These are phyloP conservation scores for Tylopilus sp. DNA, from an alignment of 768 basidiomycete species.

Conservation along the genomic window DNA sequence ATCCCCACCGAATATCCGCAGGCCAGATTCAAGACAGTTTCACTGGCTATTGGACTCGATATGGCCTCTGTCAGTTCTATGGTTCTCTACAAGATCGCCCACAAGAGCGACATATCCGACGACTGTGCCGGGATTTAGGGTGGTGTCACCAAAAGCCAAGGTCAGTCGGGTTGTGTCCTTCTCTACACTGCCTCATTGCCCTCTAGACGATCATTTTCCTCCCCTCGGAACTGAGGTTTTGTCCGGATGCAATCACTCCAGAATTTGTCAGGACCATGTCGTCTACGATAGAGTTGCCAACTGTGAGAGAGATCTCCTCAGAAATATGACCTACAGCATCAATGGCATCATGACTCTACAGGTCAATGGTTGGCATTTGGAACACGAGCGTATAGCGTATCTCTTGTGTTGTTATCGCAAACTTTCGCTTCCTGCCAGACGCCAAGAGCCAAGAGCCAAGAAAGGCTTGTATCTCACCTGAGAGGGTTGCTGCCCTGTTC, in stretches of 20 bases:
- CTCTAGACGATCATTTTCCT: constrained; percentile 75
- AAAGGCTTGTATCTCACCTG: no score
- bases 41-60: constrained; percentile 66
- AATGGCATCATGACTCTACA: no score
- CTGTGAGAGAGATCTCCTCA: no score
- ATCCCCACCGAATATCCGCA: constrained; percentile 51
- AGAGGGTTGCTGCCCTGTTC: no score
- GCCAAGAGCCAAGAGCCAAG: no score
- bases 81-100: constrained; percentile 68
- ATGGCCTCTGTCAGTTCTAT: constrained; percentile 66
- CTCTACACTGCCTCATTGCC: background rate
- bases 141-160: constrained; percentile 61
- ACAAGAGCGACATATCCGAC: constrained; percentile 43
- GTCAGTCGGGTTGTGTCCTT: constrained; percentile 35
- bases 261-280: constrained; percentile 87
- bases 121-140: constrained; percentile 75
- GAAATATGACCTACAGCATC: no score
- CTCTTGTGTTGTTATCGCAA: no score
- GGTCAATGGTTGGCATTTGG: no score
- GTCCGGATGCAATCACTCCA: constrained; percentile 55
- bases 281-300: constrained; percentile 51
- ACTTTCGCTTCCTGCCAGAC: no score
- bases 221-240: constrained; percentile 57
- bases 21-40: constrained; percentile 69
- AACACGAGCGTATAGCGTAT: no score